phyloP scores from a whole-genome alignment of 2,329 filamentous ascomycete genomes.

The Fusarium ramigenum region DNA sequence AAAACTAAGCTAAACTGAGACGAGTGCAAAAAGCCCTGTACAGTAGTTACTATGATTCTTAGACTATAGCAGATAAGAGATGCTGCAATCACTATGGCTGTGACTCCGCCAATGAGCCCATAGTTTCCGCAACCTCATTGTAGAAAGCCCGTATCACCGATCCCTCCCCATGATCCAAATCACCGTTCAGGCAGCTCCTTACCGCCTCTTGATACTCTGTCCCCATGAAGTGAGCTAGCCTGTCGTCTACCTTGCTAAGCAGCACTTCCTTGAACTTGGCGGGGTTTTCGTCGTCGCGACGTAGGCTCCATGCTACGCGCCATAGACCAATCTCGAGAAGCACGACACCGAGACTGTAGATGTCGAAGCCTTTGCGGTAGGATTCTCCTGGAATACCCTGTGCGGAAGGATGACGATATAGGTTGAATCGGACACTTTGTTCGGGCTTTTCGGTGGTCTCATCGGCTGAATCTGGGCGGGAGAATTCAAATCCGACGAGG shows the following conservation, averaged over 20 bases:
- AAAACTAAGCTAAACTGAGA: background rate
- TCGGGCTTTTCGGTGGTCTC: slow-evolving; percentile 5
- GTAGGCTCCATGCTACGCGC: background rate
- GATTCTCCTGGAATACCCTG: slow-evolving; percentile 6
- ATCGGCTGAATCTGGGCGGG: background rate
- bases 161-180: background rate
- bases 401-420: slow-evolving; percentile 3
- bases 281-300: background rate
- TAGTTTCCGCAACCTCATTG: slow-evolving; percentile 6
- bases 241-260: background rate
- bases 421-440: background rate
- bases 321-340: slow-evolving; percentile 10
- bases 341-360: slow-evolving; percentile 11
- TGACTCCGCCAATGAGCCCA: slow-evolving; percentile 11
- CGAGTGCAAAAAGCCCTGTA: background rate
- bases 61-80: background rate
- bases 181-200: slow-evolving; percentile 5
- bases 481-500: slow-evolving; percentile 6
- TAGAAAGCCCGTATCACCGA: slow-evolving; percentile 4
- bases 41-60: background rate
- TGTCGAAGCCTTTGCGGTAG: slow-evolving; percentile 3
- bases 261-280: background rate
- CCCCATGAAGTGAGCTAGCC: slow-evolving; percentile 9
- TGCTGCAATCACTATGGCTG: background rate
- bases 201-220: background rate